Evolutionary conservation across 148 eudicot genomes (phyloP), one percentile per base, ranked within the genome.

Genomic region (Amaranthus hypochondriacus): DNA sequence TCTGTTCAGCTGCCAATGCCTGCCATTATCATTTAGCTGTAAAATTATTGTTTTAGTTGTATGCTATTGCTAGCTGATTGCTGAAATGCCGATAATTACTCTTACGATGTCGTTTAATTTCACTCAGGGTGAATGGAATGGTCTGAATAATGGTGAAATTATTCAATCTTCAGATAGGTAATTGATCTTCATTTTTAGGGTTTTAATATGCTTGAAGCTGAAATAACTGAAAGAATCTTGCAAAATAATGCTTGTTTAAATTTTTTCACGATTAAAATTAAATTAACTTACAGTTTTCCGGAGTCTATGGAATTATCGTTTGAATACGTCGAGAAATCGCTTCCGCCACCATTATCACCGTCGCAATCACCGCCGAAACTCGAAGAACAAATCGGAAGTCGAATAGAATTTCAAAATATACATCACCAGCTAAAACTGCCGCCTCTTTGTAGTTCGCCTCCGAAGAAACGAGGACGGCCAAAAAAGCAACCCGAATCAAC

Each of bases 151-250:
- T 18, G 82, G 79, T 28, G 75, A 83, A 43, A 72, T 74, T 9
- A 14, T 74, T 59, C 81, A 69, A 39, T 70, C 83, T 72, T 58
- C 69, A 4, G 68, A 81, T 74, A 89, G 94, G 97, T 91, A 85
- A 76, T 52, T 15, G 28, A 13, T 0, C 62, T 76, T 68, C 78
- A 79, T 57, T 65, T 62, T 50, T 72, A 66, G 75, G 76, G 71
- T 77, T 72, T 58, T n/a, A 50, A 15, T 62, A 51, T 21, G 21
- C 46, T 53, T 53, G 7, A 7, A 44, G 12, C 21, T 48, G 3
- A 44, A 47, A 46, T 28, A 28, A 28, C 39, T 28, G 39, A 28
- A 28, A 28, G 0, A 28, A 28, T 28, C 39, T 28, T 28, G 39
- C 18, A 28, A 28, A 28, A 28, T 28, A 28, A 28, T 28, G 39